Base-by-base conservation (phyloP, 2,329 filamentous ascomycete genomes). In the Exserohilum turcica region DNA sequence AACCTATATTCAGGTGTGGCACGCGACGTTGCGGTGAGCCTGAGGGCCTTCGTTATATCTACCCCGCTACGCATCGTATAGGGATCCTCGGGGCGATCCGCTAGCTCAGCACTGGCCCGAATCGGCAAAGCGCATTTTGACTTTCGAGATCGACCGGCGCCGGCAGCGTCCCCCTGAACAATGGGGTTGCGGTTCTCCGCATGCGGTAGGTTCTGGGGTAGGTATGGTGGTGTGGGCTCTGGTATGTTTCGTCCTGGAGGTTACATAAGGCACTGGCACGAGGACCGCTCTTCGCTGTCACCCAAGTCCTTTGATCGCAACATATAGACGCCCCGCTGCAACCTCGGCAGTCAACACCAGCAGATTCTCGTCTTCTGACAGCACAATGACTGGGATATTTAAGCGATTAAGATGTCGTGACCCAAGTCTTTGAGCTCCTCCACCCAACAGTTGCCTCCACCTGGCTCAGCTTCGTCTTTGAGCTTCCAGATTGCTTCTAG, bases 401-500 rank as follows among this genome's bases (percentile, higher is more conserved):
- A 74, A 13, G 70, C 71, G 42, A 74, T 73, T 39, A 74, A 46
- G 3, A 74, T 57, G 21, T 74, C 70, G 15, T 57, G 63, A 0
- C 70, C 71, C 15, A 72, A 47, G 18, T 67, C 59, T 55, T 70
- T 70, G 4, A 74, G 66, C 31, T 73, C 67, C 29, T 64, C 63
- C 1, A 74, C 66, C 71, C 71, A 74, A 42, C 68, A 73, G 27
- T 66, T 70, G 10, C 65, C 67, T 6, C 56, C 52, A 9, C 61
- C 64, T 13, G 48, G 48, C 1, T 27, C 59, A 24, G 56, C 62
- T 50, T 56, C 54, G 35, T 71, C 71, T 36, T 72, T 68, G 28
- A 59, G 64, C 5, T 51, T 58, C 74, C 74, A 76, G 6, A 76
- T 74, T 1, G 58, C 58, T 44, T 71, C 65, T 42, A 76, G 43